Evolutionary conservation across 2,329 filamentous ascomycete genomes (phyloP).

Genomic region (Fonsecaea pugnacius): DNA sequence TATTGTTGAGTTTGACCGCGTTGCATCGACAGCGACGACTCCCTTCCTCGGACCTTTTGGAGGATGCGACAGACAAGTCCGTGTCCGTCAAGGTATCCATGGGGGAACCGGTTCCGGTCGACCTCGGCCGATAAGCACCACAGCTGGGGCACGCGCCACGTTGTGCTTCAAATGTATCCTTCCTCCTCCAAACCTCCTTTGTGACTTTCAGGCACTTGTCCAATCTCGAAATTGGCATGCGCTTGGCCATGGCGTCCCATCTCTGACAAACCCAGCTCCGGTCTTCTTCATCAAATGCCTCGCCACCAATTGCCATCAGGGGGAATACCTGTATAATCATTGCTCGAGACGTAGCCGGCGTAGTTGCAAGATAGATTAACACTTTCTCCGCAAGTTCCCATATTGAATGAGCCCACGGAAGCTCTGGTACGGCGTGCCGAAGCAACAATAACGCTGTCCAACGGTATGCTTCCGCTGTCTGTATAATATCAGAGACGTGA

Average conservation of each 20-base stretch:
- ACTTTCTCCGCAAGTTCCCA: conserved; percentile 64
- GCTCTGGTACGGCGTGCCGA: conserved; percentile 69
- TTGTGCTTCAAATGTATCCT: conserved; percentile 55
- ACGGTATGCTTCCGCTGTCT: conserved; percentile 69
- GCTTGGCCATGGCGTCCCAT: conserved; percentile 63
- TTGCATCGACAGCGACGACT: background rate
- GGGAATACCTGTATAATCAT: conserved; percentile 72
- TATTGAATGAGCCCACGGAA: conserved; percentile 62
- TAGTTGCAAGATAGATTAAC: conserved; percentile 64
- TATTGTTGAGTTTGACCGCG: background rate
- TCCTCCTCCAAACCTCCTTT: conserved; percentile 67
- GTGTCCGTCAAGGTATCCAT: background rate
- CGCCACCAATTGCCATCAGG: conserved; percentile 67
- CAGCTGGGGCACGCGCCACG: background rate
- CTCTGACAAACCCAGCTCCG: conserved; percentile 66
- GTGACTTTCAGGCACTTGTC: conserved; percentile 68
- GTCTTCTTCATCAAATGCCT: conserved; percentile 63
- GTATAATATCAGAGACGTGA: conserved; percentile 64
- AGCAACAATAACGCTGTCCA: conserved; percentile 68
- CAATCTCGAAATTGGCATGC: conserved; percentile 69
- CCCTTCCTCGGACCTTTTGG: background rate
- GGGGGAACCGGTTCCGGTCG: background rate
- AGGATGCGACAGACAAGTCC: background rate
- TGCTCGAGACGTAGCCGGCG: conserved; percentile 64
- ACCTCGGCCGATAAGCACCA: background rate